Evolutionary conservation across 257 asterid species (phyloP), one percentile per base, ranked within the genome.

Genomic region (Sherardia arvensis): DNA sequence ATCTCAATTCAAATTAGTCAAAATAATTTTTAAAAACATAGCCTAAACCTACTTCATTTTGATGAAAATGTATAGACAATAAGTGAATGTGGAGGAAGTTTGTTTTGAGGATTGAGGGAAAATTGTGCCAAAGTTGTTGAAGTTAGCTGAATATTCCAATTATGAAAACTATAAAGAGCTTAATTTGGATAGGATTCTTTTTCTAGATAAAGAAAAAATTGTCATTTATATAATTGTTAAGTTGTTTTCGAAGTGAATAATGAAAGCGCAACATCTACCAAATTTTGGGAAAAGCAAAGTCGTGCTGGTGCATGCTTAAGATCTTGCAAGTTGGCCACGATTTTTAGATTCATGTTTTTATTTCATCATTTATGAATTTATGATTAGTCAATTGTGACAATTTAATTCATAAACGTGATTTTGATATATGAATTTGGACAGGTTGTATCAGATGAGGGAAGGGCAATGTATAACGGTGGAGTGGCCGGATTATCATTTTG

Each of bases 401-500:
- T 40, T 40, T n/a, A 38, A 43, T 43, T 7, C 51, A 1, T 4
- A 40, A 43, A 15, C 51, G 14, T 43, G 51, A 43, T 43, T 43
- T 43, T 43, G 51, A 43, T 43, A n/a, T 43, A 43, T 15, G 51
- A 43, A 43, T 43, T 43, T 4, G 4, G 21, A 43, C 21, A 43
- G 51, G 51, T 14, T 14, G 51, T 43, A 43, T 43, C 51, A 7
- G 51, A 43, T 43, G 98, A 92, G 81, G 97, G 93, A 10, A 74
- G 77, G 68, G 95, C 97, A n/a, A 88, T 92, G 98, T 59, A 76
- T 62, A 85, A 73, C 43, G 38, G 40, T 5, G 97, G 98, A 1
- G 95, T 85, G 69, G 86, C 95, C 6, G 98, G 98, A 53, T 56
- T 91, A 76, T 88, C 97, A 5, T 91, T 74, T 69, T 91, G 94